Evolutionary conservation across 176 grass and related monocot species (phyloP).

Genomic region (Raddia guianensis): DNA sequence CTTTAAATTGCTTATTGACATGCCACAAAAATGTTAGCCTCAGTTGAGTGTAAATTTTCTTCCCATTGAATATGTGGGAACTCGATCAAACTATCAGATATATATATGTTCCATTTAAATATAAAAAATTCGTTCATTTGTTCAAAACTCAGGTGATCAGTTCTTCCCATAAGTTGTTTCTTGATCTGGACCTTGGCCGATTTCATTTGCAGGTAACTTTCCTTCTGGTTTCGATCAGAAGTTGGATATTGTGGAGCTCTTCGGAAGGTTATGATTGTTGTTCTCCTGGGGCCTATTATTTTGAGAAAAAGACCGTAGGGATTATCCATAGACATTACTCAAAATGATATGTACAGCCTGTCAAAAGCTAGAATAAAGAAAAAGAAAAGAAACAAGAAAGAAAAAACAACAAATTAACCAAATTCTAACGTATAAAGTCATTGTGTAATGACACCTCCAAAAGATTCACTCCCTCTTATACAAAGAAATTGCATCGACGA

Average conservation of each 20-base stretch:
- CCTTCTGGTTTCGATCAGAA: constrained; percentile 26
- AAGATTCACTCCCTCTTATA: no score
- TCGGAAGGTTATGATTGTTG: constrained; percentile 32
- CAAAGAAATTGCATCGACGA: no score
- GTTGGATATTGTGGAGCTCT: background rate
- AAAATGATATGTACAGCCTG: no score
- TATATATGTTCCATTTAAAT: constrained; percentile 32
- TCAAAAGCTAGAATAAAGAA: no score
- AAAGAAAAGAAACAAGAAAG: no score
- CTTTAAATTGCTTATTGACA: constrained; percentile 42
- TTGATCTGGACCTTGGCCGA: background rate
- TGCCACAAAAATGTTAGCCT: constrained; percentile 25
- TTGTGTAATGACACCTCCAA: no score
- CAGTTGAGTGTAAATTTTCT: constrained; percentile 46
- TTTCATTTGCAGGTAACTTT: constrained; percentile 19
- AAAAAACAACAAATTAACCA: no score
- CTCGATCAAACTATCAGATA: constrained; percentile 27
- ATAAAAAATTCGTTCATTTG: constrained; percentile 53
- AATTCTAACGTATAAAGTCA: no score
- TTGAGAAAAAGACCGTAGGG: no score
- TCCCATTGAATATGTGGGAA: constrained; percentile 37
- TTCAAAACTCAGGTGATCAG: constrained; percentile 4
- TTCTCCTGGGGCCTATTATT: constrained; percentile 31
- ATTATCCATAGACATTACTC: no score
- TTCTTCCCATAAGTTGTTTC: background rate